Evolutionary conservation across 2,329 filamentous ascomycete species (phyloP).

Genomic region (Mycosphaerella sp.): DNA sequence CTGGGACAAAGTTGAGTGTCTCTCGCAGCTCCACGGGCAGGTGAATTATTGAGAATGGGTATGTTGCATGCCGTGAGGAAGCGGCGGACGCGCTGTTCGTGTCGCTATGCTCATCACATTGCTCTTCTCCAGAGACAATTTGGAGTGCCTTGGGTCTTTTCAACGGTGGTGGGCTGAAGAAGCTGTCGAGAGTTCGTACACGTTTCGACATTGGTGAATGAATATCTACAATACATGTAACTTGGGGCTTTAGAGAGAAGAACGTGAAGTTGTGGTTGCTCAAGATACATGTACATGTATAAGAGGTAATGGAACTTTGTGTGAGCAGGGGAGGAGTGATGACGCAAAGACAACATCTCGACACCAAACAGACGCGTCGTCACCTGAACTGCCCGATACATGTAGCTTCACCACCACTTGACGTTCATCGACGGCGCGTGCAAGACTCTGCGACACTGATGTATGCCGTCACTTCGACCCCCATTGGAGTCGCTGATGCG

Average conservation of each 20-base stretch:
- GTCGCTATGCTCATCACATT: background rate
- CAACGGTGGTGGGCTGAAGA: conserved; percentile 53
- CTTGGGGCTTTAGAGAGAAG: too few relatives aligned
- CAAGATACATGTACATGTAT: too few relatives aligned
- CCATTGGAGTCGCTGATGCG: background rate
- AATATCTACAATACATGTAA: background rate
- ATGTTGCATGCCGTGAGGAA: conserved; percentile 44
- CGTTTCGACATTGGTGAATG: conserved; percentile 30
- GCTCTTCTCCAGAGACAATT: background rate
- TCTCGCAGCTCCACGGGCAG: conserved; percentile 42
- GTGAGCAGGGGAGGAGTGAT: background rate
- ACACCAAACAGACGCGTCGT: conserved; percentile 4
- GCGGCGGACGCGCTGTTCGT: background rate
- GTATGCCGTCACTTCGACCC: background rate
- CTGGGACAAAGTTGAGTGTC: conserved; percentile 38
- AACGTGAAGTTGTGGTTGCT: too few relatives aligned
- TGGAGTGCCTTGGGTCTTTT: conserved; percentile 35
- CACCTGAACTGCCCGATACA: conserved; percentile 1
- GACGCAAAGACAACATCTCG: background rate
- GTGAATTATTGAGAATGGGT: conserved; percentile 48
- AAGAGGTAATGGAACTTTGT: too few relatives aligned
- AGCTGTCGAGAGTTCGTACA: conserved; percentile 63
- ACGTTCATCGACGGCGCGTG: background rate
- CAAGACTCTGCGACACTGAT: background rate
- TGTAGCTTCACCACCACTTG: background rate